phyloP scores from a whole-genome alignment of 73 alveolate species.

The Strombidium stylifer region DNA sequence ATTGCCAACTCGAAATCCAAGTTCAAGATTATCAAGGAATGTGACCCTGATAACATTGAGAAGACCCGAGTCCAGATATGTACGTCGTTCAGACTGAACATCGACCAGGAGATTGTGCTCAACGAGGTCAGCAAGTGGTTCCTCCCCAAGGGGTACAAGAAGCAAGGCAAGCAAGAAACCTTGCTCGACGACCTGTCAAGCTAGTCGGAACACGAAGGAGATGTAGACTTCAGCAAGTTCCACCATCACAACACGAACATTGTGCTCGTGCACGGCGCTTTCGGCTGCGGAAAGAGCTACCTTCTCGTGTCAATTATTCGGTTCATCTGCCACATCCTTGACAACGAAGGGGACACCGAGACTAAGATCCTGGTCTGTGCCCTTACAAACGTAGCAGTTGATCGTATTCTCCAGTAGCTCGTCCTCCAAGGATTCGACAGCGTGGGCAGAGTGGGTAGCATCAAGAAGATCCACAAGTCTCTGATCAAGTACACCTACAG shows the following conservation, averaged over 20 bases:
- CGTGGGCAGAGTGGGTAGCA: constrained; percentile 65
- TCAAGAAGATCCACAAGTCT: constrained; percentile 51
- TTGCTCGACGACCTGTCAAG: background rate
- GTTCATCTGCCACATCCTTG: constrained; percentile 44
- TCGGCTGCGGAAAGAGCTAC: constrained; percentile 67
- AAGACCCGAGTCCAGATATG: constrained; percentile 9
- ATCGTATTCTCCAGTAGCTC: constrained; percentile 45
- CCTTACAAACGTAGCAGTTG: constrained; percentile 63
- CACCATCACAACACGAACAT: constrained; percentile 21
- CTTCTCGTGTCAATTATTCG: constrained; percentile 53
- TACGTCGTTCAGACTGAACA: constrained; percentile 30
- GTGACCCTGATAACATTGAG: constrained; percentile 12
- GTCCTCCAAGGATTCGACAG: constrained; percentile 30
- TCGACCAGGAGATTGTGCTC: constrained; percentile 49
- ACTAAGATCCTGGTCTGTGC: constrained; percentile 52
- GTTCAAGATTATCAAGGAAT: constrained; percentile 24
- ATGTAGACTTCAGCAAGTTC: background rate
- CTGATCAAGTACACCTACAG: constrained; percentile 51
- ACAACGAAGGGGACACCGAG: constrained; percentile 45
- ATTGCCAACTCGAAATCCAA: constrained; percentile 16
- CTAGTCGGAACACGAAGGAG: background rate
- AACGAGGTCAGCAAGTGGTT: constrained; percentile 53
- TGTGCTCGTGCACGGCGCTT: constrained; percentile 64
- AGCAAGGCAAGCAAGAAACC: background rate
- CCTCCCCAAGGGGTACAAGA: constrained; percentile 22